phyloP scores from a whole-genome alignment of 208 protist species.

The Leishmania tarentolae region DNA sequence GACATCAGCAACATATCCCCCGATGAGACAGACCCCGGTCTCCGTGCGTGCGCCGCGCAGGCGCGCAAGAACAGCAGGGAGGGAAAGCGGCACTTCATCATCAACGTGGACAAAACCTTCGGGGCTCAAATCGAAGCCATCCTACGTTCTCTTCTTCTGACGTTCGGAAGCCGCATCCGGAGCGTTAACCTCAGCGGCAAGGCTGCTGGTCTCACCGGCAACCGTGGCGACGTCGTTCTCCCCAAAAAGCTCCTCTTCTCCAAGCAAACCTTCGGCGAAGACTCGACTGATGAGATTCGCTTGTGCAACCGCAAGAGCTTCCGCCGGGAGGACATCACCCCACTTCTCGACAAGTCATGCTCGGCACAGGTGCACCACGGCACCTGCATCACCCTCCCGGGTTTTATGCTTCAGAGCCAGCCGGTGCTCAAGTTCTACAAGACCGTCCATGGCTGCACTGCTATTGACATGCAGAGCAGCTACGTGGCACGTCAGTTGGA shows the following conservation, averaged over 20 bases:
- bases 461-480: constrained; percentile 88
- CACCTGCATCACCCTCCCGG: constrained; percentile 73
- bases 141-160: constrained; percentile 65
- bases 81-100: constrained; percentile 58
- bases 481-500: constrained; percentile 80
- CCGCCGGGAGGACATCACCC: constrained; percentile 35
- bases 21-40: constrained; percentile 48
- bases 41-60: constrained; percentile 31
- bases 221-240: constrained; percentile 81
- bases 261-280: constrained; percentile 84
- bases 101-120: constrained; percentile 91
- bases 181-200: constrained; percentile 83
- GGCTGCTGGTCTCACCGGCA: constrained; percentile 62
- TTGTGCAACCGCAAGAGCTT: constrained; percentile 63
- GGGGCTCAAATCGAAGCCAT: constrained; percentile 79
- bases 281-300: constrained; percentile 77
- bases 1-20: constrained; percentile 54
- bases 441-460: constrained; percentile 69
- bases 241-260: constrained; percentile 80
- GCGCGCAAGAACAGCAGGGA: constrained; percentile 11
- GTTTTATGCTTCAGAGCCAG: constrained; percentile 77
- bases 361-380: constrained; percentile 41
- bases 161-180: constrained; percentile 72
- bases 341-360: constrained; percentile 49
- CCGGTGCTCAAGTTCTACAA: constrained; percentile 82